phyloP scores from a whole-genome alignment of 2,329 filamentous ascomycete species.

The Aurifilum marmelostoma region DNA sequence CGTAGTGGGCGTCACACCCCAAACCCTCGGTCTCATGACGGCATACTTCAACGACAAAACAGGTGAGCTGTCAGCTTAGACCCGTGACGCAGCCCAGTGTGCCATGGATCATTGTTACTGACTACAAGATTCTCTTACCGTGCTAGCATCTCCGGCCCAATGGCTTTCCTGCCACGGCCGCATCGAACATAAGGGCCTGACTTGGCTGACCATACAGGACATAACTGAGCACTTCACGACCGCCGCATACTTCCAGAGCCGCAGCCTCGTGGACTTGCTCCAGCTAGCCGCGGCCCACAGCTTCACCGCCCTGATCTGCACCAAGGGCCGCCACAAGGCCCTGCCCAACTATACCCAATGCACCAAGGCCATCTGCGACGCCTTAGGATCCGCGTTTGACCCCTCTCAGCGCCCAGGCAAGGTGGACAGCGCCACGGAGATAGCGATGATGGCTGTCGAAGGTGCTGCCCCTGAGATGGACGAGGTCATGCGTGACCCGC shows the following conservation, averaged over 20 bases:
- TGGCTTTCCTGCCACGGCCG: background rate
- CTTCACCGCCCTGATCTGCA: constrained; percentile 3
- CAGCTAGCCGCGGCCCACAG: background rate
- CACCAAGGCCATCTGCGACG: background rate
- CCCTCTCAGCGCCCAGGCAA: background rate
- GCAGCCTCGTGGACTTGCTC: constrained; percentile 1
- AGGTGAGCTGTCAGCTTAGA: background rate
- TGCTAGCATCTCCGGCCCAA: background rate
- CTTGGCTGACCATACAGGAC: background rate
- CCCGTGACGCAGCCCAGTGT: background rate
- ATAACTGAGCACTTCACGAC: background rate
- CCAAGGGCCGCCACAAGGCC: background rate
- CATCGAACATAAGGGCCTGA: background rate
- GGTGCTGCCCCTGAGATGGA: background rate
- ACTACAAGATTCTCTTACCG: background rate
- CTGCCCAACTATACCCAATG: background rate
- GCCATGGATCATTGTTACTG: background rate
- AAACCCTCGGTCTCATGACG: background rate
- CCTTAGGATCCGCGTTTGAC: background rate
- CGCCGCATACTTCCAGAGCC: background rate
- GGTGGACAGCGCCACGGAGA: background rate
- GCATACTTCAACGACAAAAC: background rate
- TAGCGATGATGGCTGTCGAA: background rate
- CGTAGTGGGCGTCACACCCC: background rate
- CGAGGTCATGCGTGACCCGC: background rate